Evolutionary conservation across 768 basidiomycete genomes (phyloP).

Genomic region (Phlebiopsis flavidoalba): DNA sequence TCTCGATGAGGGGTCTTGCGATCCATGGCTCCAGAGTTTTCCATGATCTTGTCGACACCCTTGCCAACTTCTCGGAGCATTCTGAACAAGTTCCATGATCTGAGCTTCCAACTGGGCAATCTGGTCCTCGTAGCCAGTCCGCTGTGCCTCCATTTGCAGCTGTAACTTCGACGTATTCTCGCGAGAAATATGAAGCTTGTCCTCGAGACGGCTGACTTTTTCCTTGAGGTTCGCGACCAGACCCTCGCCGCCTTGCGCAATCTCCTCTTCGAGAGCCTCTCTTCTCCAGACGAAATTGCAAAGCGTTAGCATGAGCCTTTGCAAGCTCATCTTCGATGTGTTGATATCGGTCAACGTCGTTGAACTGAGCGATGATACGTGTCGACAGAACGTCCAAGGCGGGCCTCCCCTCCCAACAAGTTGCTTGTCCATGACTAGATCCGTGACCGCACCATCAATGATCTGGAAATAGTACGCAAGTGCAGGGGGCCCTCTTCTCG

Average conservation of each 20-base stretch:
- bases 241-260: slow-evolving; percentile 77
- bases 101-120: slow-evolving; percentile 87
- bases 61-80: slow-evolving; percentile 86
- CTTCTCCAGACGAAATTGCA: slow-evolving; percentile 74
- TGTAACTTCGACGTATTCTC: slow-evolving; percentile 74
- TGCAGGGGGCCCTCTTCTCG: slow-evolving; percentile 77
- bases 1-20: slow-evolving; percentile 75
- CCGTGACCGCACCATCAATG: slow-evolving; percentile 82
- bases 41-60: slow-evolving; percentile 71
- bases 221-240: slow-evolving; percentile 78
- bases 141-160: slow-evolving; percentile 73
- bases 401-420: slow-evolving; percentile 75
- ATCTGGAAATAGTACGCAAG: slow-evolving; percentile 89
- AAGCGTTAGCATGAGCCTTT: slow-evolving; percentile 56
- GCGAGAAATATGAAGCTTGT: slow-evolving; percentile 73
- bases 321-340: slow-evolving; percentile 73
- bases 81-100: slow-evolving; percentile 88
- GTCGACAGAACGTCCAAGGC: slow-evolving; percentile 86
- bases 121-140: slow-evolving; percentile 74
- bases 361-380: slow-evolving; percentile 85
- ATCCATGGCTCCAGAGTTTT: slow-evolving; percentile 61
- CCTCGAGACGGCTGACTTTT: slow-evolving; percentile 64
- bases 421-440: slow-evolving; percentile 91
- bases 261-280: slow-evolving; percentile 76
- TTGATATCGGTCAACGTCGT: slow-evolving; percentile 82